A percentile compares a stretch with the other conserved stretches of the same genome.
phyloP scores from a whole-genome alignment of 1,284 basidiomycete genomes.

The Trametes polyzona region DNA sequence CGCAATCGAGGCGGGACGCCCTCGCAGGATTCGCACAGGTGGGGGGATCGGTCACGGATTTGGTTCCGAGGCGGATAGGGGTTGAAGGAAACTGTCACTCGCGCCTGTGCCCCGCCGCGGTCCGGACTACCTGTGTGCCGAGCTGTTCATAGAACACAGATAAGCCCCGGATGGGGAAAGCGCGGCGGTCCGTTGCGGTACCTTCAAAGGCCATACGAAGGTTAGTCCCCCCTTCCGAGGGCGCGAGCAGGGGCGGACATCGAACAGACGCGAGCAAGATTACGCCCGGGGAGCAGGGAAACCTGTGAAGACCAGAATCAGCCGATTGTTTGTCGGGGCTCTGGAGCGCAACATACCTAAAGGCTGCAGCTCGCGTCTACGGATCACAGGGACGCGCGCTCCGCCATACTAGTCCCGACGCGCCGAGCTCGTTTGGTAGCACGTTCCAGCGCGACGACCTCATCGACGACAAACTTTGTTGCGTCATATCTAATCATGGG shows the following conservation, averaged over 20 bases:
- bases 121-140: constrained; percentile 23
- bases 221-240: constrained; percentile 18
- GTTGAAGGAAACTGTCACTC: constrained; percentile 23
- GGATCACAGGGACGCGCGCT: constrained; percentile 28
- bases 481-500: constrained; percentile 22
- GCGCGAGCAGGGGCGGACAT: constrained; percentile 9
- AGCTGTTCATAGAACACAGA: constrained; percentile 28
- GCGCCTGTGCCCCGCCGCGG: constrained; percentile 17
- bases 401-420: constrained; percentile 20
- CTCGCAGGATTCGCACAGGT: constrained; percentile 18
- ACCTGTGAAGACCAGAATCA: constrained; percentile 10
- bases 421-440: constrained; percentile 27
- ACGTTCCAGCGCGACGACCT: constrained; percentile 24
- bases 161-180: constrained; percentile 27
- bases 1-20: constrained; percentile 13
- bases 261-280: not conserved
- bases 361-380: constrained; percentile 6
- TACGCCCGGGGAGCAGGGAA: not conserved
- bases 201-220: constrained; percentile 21
- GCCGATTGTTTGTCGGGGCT: constrained; percentile 6
- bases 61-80: constrained; percentile 26
- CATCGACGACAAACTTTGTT: constrained; percentile 4
- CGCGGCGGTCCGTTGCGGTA: constrained; percentile 18
- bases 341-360: constrained; percentile 16
- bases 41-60: constrained; percentile 25